These are phyloP conservation scores for Ceratonia siliqua DNA, from an alignment of 306 rosid genomes.

Conservation along the genomic window DNA sequence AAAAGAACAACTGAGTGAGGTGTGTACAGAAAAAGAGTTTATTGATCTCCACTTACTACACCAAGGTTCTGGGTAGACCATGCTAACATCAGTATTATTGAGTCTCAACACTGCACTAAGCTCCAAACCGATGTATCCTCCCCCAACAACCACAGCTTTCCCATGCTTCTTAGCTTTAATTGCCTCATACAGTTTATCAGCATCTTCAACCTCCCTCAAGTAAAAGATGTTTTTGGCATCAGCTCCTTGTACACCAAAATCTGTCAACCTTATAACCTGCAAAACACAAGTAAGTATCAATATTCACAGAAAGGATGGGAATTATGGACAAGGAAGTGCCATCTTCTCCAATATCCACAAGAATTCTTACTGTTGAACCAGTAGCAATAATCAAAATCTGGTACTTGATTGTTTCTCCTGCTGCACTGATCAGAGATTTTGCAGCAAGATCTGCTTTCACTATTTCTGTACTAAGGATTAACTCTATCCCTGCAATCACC, in stretches of 20 bases:
- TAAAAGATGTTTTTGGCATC: conserved; percentile 93
- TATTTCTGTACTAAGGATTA: conserved; percentile 82
- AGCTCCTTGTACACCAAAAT: conserved; percentile 96
- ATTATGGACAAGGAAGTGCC: conserved; percentile 16
- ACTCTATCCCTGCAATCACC: conserved; percentile 74
- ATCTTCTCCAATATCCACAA: conserved; percentile 14
- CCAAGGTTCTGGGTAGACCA: conserved; percentile 99
- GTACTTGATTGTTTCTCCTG: conserved; percentile 70
- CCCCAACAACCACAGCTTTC: conserved; percentile 94
- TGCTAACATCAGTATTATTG: conserved; percentile 73
- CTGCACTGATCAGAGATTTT: conserved; percentile 65
- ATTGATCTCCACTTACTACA: conserved; percentile 78
- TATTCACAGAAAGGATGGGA: conserved; percentile 10
- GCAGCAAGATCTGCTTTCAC: conserved; percentile 76
- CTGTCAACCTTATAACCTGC: conserved; percentile 82
- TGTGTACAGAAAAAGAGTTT: neutral
- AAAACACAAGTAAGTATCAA: conserved; percentile 22
- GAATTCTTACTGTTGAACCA: conserved; percentile 77
- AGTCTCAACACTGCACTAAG: conserved; percentile 80
- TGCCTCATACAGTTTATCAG: conserved; percentile 71
- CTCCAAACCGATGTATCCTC: conserved; percentile 97
- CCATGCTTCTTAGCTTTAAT: conserved; percentile 78
- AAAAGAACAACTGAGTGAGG: neutral
- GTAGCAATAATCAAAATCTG: conserved; percentile 82
- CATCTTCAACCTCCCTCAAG: conserved; percentile 93